Conservation (phyloP, 805 yeast genomes). For the Yarrowia sp. region DNA sequence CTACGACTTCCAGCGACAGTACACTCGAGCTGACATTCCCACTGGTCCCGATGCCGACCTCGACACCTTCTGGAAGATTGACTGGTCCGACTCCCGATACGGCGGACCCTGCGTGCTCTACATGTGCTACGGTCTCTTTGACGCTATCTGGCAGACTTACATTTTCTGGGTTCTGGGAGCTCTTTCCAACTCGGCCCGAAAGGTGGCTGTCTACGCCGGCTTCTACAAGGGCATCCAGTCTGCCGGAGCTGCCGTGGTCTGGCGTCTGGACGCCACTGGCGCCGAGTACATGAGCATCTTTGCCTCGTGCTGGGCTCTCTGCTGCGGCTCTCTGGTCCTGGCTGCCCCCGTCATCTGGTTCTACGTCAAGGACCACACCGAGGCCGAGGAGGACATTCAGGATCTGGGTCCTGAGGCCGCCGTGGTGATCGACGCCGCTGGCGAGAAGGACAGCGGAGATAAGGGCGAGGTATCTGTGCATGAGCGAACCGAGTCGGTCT, state of each 20-base stretch:
- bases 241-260: conserved; percentile 67
- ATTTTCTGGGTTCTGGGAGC: conserved; percentile 67
- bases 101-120: conserved; percentile 68
- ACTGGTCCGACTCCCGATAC: conserved; percentile 57
- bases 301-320: conserved; percentile 61
- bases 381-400: conserved; percentile 43
- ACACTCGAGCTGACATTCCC: conserved; percentile 33
- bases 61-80: conserved; percentile 49
- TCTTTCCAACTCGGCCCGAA: conserved; percentile 63
- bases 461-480: conserved; percentile 19
- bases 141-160: conserved; percentile 66
- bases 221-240: conserved; percentile 69
- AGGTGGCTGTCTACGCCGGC: conserved; percentile 63
- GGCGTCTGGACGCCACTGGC: conserved; percentile 61
- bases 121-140: conserved; percentile 66
- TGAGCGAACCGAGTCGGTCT: conserved; percentile 20
- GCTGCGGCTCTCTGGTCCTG: conserved; percentile 57
- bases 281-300: conserved; percentile 54
- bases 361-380: conserved; percentile 57
- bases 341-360: conserved; percentile 58
- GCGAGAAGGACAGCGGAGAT: background rate
- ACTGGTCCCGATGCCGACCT: conserved; percentile 15
- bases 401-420: conserved; percentile 7
- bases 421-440: background rate
- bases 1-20: conserved; percentile 46